Evolutionary conservation across 345 rosid species (phyloP).

Genomic region (Linum tenue): DNA sequence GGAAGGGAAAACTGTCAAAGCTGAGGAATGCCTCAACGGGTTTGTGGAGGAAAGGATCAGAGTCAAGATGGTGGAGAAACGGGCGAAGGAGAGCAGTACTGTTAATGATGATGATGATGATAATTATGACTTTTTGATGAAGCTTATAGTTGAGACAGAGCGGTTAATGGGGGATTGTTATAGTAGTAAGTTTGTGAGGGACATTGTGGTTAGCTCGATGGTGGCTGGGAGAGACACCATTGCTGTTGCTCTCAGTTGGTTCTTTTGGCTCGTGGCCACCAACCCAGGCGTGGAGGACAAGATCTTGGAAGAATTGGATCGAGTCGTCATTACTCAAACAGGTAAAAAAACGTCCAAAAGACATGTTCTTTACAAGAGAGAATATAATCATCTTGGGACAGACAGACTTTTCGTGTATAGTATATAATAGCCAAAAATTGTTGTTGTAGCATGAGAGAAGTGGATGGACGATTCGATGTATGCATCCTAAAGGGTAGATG

Average conservation of each 20-base stretch:
- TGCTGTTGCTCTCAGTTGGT: slow-evolving; percentile 1
- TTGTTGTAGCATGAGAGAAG: no score
- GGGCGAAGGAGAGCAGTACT: no score
- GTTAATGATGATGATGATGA: background rate
- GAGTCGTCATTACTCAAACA: no score
- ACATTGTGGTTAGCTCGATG: background rate
- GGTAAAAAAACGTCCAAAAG: no score
- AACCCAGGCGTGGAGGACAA: background rate
- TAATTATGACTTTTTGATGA: background rate
- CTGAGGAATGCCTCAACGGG: background rate
- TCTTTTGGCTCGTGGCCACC: slow-evolving; percentile 8
- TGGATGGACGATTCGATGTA: no score
- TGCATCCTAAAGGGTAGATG: no score
- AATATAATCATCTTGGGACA: no score
- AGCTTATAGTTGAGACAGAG: background rate
- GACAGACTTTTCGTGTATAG: no score
- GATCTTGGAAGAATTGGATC: slow-evolving; percentile 2
- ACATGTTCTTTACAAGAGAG: no score
- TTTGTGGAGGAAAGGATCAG: background rate
- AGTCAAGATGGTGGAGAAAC: background rate
- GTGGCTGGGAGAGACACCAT: background rate
- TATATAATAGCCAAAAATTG: no score
- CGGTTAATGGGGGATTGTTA: background rate
- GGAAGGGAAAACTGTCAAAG: slow-evolving; percentile 1
- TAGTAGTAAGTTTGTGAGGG: slow-evolving; percentile 1